phyloP scores from a whole-genome alignment of 495 filamentous ascomycete species.

The Articulospora tetracladia region DNA sequence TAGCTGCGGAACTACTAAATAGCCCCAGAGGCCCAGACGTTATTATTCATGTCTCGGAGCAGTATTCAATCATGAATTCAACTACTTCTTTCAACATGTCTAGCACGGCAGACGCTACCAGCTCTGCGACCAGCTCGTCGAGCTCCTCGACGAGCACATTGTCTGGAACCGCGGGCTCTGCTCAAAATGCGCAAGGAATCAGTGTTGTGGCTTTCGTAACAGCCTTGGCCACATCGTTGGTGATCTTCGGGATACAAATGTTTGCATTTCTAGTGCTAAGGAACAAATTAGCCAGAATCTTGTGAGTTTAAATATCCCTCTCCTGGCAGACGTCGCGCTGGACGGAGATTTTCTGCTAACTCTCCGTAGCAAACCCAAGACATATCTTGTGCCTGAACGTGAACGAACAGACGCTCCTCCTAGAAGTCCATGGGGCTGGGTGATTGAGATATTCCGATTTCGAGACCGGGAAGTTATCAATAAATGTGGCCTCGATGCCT shows the following conservation, averaged over 20 bases:
- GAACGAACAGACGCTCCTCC: slow-evolving; percentile 74
- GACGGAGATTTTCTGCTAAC: slow-evolving; percentile 18
- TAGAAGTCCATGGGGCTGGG: slow-evolving; percentile 63
- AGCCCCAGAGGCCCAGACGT: neutral
- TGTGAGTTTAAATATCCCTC: slow-evolving; percentile 50
- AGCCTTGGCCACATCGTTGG: slow-evolving; percentile 65
- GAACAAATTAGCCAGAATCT: slow-evolving; percentile 77
- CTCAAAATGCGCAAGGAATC: slow-evolving; percentile 44
- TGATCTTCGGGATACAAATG: slow-evolving; percentile 76
- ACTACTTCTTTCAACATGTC: neutral
- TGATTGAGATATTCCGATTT: slow-evolving; percentile 69
- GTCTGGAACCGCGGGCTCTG: slow-evolving; percentile 26
- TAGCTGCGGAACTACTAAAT: neutral
- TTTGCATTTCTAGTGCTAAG: slow-evolving; percentile 73
- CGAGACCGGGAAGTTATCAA: slow-evolving; percentile 85
- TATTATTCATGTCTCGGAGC: neutral
- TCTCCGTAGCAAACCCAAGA: slow-evolving; percentile 67
- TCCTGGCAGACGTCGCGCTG: neutral
- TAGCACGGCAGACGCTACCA: neutral
- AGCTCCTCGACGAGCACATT: slow-evolving; percentile 2
- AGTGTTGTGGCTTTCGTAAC: slow-evolving; percentile 66
- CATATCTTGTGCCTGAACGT: slow-evolving; percentile 85
- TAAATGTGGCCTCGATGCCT: slow-evolving; percentile 94
- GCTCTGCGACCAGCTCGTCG: slow-evolving; percentile 2
- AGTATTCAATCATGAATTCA: neutral